A percentile compares a stretch with the other conserved stretches of the same genome.
phyloP scores from a whole-genome alignment of 2,329 filamentous ascomycete genomes.

The Massarina eburnea region DNA sequence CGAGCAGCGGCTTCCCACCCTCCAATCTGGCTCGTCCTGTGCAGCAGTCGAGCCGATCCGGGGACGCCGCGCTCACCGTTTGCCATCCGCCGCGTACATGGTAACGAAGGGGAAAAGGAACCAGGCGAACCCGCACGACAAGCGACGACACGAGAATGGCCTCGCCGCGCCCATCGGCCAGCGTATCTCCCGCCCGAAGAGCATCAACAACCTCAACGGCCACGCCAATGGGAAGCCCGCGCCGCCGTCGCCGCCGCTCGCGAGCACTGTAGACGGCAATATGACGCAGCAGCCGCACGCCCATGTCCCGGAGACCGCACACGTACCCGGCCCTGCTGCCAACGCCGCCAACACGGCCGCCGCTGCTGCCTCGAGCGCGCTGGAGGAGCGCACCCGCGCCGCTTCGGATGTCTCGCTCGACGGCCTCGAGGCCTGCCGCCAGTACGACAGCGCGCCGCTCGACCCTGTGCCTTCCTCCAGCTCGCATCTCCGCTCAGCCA shows the following conservation, averaged over 20 bases:
- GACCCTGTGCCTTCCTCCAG: slow-evolving; percentile 48
- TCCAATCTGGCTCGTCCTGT: slow-evolving; percentile 51
- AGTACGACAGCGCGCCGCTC: slow-evolving; percentile 33
- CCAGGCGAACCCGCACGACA: slow-evolving; percentile 52
- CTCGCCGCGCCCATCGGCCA: slow-evolving; percentile 72
- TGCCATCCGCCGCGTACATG: slow-evolving; percentile 44
- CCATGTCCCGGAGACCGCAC: slow-evolving; percentile 9
- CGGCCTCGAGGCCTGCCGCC: slow-evolving; percentile 38
- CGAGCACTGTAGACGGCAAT: slow-evolving; percentile 41
- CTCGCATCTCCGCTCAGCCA: slow-evolving; percentile 64
- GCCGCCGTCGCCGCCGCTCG: slow-evolving; percentile 40
- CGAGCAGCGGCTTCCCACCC: slow-evolving; percentile 36
- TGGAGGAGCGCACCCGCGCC: slow-evolving; percentile 41
- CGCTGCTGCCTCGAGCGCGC: slow-evolving; percentile 12
- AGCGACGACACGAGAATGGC: slow-evolving; percentile 83
- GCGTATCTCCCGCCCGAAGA: slow-evolving; percentile 58
- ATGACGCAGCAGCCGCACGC: slow-evolving; percentile 31
- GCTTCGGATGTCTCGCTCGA: slow-evolving; percentile 49
- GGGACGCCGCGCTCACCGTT: slow-evolving; percentile 38
- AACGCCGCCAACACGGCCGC: slow-evolving; percentile 13
- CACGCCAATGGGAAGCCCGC: slow-evolving; percentile 18
- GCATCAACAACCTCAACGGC: slow-evolving; percentile 49
- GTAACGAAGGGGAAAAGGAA: slow-evolving; percentile 51
- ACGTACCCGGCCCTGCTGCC: slow-evolving; percentile 1
- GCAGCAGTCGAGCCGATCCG: slow-evolving; percentile 44